Base-by-base conservation (phyloP, 2,329 filamentous ascomycete genomes). In the Hypoxylon sp. region DNA sequence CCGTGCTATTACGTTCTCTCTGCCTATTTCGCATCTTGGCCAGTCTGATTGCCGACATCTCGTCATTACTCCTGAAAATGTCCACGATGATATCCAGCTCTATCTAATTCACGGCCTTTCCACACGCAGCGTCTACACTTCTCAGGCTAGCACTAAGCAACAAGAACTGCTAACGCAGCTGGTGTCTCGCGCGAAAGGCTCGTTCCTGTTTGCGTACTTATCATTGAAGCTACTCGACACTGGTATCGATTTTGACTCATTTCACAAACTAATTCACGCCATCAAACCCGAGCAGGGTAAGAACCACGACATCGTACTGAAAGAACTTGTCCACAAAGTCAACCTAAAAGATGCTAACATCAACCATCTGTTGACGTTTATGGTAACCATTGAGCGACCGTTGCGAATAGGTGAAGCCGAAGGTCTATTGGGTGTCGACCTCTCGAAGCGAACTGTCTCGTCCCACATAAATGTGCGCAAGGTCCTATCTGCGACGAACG, bases 201-300 rank as follows among this genome's bases (percentile, higher is more conserved):
- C 73, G 14, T 81, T 82, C 62, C 72, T 82, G 3, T 82, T 79
- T 74, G 79, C 78, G 1, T 80, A 79, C 48, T 74, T 80, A 4
- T 75, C 74, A 0, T 69, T 75, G 1, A 73, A 74, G 6, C 67
- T 78, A 0, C 63, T 82, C 28, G 63, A 67, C 30, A 73, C 71
- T 36, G 70, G 73, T 43, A 34, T 59, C 17, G 67, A 69, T 4
- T 72, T 73, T 45, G 73, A 74, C 19, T 46, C 60, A 0, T 76
- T 78, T 34, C 60, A 65, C 45, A 73, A 76, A 41, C 60, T 73
- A 1, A 72, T 74, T 6, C 63, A 73, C 5, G 46, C 56, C 9
- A 70, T 76, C 56, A 75, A 67, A 19, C 64, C 68, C 7, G 74
- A 74, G 17, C 21, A 75, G 6, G 73, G 28, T 32, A 63, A 66